Evolutionary conservation across 805 yeast species (phyloP).

Genomic region (Grigorovia humatica): DNA sequence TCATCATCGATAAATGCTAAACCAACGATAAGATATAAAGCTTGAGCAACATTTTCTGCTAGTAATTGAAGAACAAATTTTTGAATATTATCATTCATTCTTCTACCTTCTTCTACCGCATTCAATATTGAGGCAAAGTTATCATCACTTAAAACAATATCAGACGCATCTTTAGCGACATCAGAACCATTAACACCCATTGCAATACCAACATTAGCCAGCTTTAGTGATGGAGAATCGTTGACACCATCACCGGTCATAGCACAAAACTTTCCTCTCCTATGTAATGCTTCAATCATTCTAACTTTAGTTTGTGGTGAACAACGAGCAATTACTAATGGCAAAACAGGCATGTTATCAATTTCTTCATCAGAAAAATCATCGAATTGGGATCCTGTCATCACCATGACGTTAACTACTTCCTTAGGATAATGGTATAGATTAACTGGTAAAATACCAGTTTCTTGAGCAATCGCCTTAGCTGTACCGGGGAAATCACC

Average conservation of each 20-base stretch:
- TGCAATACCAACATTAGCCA: constrained; percentile 93
- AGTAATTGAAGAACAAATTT: constrained; percentile 88
- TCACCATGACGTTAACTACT: constrained; percentile 46
- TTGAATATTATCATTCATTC: constrained; percentile 90
- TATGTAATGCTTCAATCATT: constrained; percentile 81
- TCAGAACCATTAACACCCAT: constrained; percentile 94
- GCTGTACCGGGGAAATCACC: constrained; percentile 91
- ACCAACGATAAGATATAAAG: constrained; percentile 71
- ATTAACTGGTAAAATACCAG: constrained; percentile 71
- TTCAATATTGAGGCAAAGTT: constrained; percentile 86
- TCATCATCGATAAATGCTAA: constrained; percentile 66
- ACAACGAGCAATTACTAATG: constrained; percentile 86
- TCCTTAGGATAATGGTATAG: constrained; percentile 29
- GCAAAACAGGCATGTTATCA: constrained; percentile 62
- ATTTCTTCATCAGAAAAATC: constrained; percentile 57
- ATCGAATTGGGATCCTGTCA: constrained; percentile 81
- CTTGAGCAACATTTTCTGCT: constrained; percentile 89
- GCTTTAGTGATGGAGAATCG: constrained; percentile 92
- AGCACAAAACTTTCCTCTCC: constrained; percentile 87
- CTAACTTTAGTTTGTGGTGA: constrained; percentile 89
- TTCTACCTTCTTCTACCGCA: constrained; percentile 96
- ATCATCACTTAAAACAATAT: constrained; percentile 93
- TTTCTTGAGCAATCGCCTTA: constrained; percentile 70
- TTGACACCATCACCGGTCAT: constrained; percentile 99
- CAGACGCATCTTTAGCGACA: constrained; percentile 97